phyloP scores from a whole-genome alignment of 1,284 basidiomycete genomes.

The Leccinum subatratum region DNA sequence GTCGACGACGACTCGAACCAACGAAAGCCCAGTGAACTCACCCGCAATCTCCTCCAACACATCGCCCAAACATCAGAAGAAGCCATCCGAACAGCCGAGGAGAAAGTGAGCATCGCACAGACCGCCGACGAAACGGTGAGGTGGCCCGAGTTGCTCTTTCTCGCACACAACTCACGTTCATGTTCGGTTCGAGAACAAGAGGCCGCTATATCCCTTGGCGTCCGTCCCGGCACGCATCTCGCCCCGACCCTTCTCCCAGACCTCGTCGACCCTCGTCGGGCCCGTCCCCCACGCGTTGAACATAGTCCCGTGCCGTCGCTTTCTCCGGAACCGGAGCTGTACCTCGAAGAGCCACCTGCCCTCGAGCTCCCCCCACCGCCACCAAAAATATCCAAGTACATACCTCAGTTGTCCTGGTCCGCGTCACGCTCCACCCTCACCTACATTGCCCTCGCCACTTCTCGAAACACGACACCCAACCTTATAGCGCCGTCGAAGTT shows the following conservation, averaged over 20 bases:
- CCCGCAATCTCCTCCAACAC: conserved; percentile 49
- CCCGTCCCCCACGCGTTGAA: conserved; percentile 39
- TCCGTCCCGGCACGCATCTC: conserved; percentile 49
- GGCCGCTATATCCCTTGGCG: conserved; percentile 50
- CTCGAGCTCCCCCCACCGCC: conserved; percentile 14
- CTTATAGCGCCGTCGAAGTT: too few species aligned
- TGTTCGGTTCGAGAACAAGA: conserved; percentile 50
- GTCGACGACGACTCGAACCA: conserved; percentile 2
- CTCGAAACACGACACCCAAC: too few species aligned
- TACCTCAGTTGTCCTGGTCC: too few species aligned
- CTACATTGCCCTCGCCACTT: too few species aligned
- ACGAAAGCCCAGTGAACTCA: conserved; percentile 29
- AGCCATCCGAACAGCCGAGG: conserved; percentile 57
- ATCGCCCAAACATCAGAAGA: conserved; percentile 60
- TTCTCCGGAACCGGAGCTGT: conserved; percentile 27
- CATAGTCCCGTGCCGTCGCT: conserved; percentile 41
- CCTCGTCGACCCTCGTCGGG: conserved; percentile 49
- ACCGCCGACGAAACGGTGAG: conserved; percentile 64
- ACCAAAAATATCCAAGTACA: conserved; percentile 18
- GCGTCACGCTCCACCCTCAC: too few species aligned
- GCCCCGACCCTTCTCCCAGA: conserved; percentile 58
- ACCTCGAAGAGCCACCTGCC: conserved; percentile 21
- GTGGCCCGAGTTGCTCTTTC: conserved; percentile 6
- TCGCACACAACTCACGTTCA: conserved; percentile 5
- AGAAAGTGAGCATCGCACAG: conserved; percentile 70